Percentiles rank a stretch among this genome's conserved stretches.
Evolutionary conservation across 2,329 filamentous ascomycete genomes (phyloP).

Genomic region (Botrytis pseudocinerea): DNA sequence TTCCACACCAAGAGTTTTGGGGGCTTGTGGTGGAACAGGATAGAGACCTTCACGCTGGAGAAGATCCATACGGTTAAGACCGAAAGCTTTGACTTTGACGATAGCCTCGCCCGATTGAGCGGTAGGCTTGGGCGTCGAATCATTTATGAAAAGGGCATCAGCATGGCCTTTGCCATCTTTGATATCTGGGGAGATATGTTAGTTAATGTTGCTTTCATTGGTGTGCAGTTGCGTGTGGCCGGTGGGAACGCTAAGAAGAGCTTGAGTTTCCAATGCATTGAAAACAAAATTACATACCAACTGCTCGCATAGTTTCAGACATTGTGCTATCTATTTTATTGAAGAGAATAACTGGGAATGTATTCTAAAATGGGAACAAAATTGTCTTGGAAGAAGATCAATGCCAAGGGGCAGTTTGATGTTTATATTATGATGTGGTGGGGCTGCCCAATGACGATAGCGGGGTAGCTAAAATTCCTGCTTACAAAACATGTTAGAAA

Average conservation of each 20-base stretch:
- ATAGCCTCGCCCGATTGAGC: slow-evolving; percentile 67
- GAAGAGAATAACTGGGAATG: not conserved
- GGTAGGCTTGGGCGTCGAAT: slow-evolving; percentile 52
- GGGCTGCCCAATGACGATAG: slow-evolving; percentile 24
- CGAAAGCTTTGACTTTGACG: slow-evolving; percentile 78
- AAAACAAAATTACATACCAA: slow-evolving; percentile 30
- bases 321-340: slow-evolving; percentile 24
- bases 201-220: not conserved
- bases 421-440: slow-evolving; percentile 7
- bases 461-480: slow-evolving; percentile 26
- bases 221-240: not conserved
- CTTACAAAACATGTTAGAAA: slow-evolving; percentile 18
- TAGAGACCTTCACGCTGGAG: slow-evolving; percentile 73
- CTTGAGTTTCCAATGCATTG: not conserved
- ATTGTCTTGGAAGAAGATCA: slow-evolving; percentile 1
- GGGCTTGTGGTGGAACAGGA: slow-evolving; percentile 69
- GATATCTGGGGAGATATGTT: slow-evolving; percentile 44
- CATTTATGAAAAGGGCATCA: slow-evolving; percentile 56
- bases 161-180: slow-evolving; percentile 56
- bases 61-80: slow-evolving; percentile 84
- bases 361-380: not conserved
- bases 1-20: slow-evolving; percentile 72
- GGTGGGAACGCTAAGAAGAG: not conserved
- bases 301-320: slow-evolving; percentile 37
- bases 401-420: not conserved